These are phyloP conservation scores for Fragilaria crotonensis DNA, from an alignment of 108 stramenopile genomes.

Conservation along the genomic window DNA sequence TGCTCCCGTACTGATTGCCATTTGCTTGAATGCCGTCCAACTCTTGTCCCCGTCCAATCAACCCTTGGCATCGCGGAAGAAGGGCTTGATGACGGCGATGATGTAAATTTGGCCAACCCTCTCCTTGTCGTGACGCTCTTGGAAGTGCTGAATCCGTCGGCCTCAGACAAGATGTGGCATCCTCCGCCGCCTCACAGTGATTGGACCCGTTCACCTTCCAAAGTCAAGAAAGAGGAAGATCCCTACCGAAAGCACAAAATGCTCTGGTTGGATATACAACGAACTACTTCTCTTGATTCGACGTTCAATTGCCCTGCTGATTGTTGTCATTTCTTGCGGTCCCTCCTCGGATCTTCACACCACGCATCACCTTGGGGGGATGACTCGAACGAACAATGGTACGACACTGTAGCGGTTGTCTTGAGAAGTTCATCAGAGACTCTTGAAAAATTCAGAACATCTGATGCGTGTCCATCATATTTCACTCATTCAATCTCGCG, in stretches of 20 bases:
- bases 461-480: constrained; percentile 45
- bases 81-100: not conserved
- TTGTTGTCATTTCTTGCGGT: constrained; percentile 25
- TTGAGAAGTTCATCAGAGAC: not conserved
- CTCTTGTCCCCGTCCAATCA: not conserved
- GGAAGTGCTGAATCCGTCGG: not conserved
- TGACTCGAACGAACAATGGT: not conserved
- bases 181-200: not conserved
- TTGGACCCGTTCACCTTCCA: not conserved
- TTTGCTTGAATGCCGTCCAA: not conserved
- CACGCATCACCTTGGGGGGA: constrained; percentile 33
- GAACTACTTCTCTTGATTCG: not conserved
- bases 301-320: constrained; percentile 11
- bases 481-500: constrained; percentile 21
- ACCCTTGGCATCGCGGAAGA: constrained; percentile 5
- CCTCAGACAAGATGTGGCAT: not conserved
- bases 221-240: not conserved
- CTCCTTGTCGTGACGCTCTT: not conserved
- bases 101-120: not conserved
- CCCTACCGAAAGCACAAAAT: not conserved
- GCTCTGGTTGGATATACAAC: not conserved
- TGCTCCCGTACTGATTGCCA: constrained; percentile 1
- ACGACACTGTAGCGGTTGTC: constrained; percentile 4
- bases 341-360: constrained; percentile 19
- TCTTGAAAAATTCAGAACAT: constrained; percentile 32